These are phyloP conservation scores for Coemansia sp. DNA, from an alignment of 192 early-diverging fungal genomes.

Conservation along the genomic window DNA sequence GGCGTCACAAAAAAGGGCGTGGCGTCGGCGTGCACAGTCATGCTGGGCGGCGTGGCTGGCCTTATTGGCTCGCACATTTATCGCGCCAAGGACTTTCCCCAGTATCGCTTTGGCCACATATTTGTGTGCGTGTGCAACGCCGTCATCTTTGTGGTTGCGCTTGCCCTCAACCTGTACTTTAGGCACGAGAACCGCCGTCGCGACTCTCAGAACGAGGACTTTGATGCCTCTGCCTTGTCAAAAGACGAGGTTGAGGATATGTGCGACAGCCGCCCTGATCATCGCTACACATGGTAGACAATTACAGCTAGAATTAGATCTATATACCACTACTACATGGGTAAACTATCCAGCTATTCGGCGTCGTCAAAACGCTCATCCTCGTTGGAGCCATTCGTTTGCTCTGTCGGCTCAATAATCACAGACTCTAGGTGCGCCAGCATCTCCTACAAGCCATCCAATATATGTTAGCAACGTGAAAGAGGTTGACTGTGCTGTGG, in stretches of 20 bases:
- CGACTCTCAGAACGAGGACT: conserved; percentile 16
- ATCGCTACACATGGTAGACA: conserved; percentile 40
- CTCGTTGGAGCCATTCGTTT: neutral
- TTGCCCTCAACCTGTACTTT: conserved; percentile 38
- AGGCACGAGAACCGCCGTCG: conserved; percentile 38
- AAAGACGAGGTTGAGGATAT: conserved; percentile 34
- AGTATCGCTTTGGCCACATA: conserved; percentile 57
- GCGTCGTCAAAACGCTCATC: conserved; percentile 21
- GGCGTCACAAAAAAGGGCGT: conserved; percentile 65
- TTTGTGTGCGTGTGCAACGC: conserved; percentile 44
- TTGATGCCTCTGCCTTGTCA: conserved; percentile 24
- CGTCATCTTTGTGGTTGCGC: conserved; percentile 34
- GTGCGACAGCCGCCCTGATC: conserved; percentile 39
- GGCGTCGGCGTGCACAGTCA: conserved; percentile 45
- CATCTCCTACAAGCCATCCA: conserved; percentile 8
- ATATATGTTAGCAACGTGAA: neutral
- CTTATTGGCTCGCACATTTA: conserved; percentile 67
- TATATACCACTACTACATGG: neutral
- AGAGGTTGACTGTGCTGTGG: neutral
- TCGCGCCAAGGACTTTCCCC: conserved; percentile 53
- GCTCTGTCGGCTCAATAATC: neutral
- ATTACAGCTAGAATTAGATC: neutral
- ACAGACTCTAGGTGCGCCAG: conserved; percentile 40
- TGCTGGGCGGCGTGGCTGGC: conserved; percentile 56
- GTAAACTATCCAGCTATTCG: neutral